Evolutionary conservation across 2,329 filamentous ascomycete genomes (phyloP), one percentile per base, ranked within the genome.

Genomic region (Aaosphaeria arxii): DNA sequence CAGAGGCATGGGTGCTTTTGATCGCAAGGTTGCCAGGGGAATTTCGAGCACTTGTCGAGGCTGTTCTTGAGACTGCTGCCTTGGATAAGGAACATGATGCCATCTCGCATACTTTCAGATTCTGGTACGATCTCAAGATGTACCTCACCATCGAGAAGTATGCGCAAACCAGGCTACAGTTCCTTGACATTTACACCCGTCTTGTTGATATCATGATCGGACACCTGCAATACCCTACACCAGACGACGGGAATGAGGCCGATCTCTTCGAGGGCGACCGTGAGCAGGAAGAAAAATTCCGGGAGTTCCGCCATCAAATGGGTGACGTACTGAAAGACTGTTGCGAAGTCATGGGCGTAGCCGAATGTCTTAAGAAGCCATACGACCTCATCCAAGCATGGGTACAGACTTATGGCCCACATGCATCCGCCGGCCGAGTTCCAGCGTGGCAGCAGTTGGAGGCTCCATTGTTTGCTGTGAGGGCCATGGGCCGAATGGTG

Each of bases 121-220:
- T 99, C 74, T 99, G 94, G 94, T 97, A 95, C 67, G 94, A 99
- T 66, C 80, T 99, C 42, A 99, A 99, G 77, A 91, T 96, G 69
- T 96, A 95, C 67, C 79, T 99, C 42, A 91, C 91, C 1, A 73
- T 99, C 45, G 92, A 97, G 33, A 87, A 87, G 57, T 99, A 96
- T 67, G 88, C 89, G 44, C 82, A 91, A 60, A 88, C 91, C 38
- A 84, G 91, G 44, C 71, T 90, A 54, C 80, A 88, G 59, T 82
- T 90, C 47, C 78, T 89, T 33, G 89, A 95, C 56, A 76, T 96
- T 42, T 99, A 90, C 71, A 88, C 90, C 2, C 87, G 88, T 65
- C 78, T 99, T 36, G 91, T 99, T 50, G 92, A 97, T 64, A 85
- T 97, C 55, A 88, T 99, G 77, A 85, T 99, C 49, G 86, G 84